phyloP scores from a whole-genome alignment of 1,284 basidiomycete genomes.

The Irpex sp. region DNA sequence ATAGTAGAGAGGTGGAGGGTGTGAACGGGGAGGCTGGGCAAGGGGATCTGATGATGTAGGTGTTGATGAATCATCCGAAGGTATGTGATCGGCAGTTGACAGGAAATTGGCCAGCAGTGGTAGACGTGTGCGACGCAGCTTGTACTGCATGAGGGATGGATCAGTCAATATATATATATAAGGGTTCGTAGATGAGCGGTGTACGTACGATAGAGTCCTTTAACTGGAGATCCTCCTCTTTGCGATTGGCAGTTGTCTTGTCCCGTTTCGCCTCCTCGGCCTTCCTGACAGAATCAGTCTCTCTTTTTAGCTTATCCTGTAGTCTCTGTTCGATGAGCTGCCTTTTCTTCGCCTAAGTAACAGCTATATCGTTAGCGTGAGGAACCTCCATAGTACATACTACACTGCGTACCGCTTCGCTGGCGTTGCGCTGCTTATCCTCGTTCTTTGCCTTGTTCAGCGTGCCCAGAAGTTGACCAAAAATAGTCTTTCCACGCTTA shows the following conservation, averaged over 20 bases:
- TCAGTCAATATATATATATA: constrained; percentile 1
- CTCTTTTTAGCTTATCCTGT: constrained; percentile 75
- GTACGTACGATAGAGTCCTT: constrained; percentile 71
- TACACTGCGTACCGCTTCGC: constrained; percentile 61
- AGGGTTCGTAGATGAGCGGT: background rate
- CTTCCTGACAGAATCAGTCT: constrained; percentile 77
- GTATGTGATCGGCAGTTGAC: constrained; percentile 67
- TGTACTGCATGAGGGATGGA: constrained; percentile 43
- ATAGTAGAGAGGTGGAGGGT: constrained; percentile 75
- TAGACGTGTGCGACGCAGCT: constrained; percentile 63
- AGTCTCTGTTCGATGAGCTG: constrained; percentile 76
- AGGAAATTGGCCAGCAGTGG: constrained; percentile 75
- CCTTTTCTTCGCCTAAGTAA: constrained; percentile 68
- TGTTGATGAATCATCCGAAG: constrained; percentile 29
- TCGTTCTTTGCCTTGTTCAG: constrained; percentile 80
- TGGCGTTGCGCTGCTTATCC: constrained; percentile 73
- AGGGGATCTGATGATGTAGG: constrained; percentile 39
- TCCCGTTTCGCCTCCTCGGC: constrained; percentile 81
- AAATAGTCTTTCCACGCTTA: constrained; percentile 81
- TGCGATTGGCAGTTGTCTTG: constrained; percentile 67
- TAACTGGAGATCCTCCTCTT: constrained; percentile 75
- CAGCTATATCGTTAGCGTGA: constrained; percentile 1
- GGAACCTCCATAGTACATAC: background rate
- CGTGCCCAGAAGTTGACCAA: constrained; percentile 75
- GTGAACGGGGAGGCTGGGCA: constrained; percentile 51